Conservation (phyloP, 768 basidiomycete species). For the Porphyrellus cyaneotinctus region DNA sequence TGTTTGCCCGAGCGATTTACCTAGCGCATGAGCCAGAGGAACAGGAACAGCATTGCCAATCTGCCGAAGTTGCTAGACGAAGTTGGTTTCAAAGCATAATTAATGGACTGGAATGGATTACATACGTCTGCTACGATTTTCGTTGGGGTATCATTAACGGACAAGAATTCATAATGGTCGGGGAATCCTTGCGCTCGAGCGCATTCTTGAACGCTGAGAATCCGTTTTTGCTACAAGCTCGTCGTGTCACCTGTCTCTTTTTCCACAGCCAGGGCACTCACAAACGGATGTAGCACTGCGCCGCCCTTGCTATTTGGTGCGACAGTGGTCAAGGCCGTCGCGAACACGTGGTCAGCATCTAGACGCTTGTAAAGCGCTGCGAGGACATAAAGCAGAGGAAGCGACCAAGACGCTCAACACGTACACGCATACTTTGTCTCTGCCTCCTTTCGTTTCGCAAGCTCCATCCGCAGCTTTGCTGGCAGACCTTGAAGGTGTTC, state of each 20-base stretch:
- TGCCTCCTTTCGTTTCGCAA: constrained; percentile 26
- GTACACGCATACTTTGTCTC: constrained; percentile 28
- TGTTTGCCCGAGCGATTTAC: constrained; percentile 42
- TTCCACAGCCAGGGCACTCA: constrained; percentile 19
- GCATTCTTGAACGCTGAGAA: constrained; percentile 61
- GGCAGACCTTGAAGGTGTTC: constrained; percentile 39
- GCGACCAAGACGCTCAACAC: constrained; percentile 1
- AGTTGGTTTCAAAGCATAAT: constrained; percentile 2
- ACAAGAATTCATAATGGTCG: constrained; percentile 61
- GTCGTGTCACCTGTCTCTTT: not conserved
- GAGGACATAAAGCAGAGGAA: constrained; percentile 3
- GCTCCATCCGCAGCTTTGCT: constrained; percentile 34
- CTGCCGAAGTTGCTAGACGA: constrained; percentile 61
- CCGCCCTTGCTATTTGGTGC: constrained; percentile 49
- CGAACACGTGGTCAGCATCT: constrained; percentile 49
- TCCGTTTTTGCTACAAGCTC: constrained; percentile 58
- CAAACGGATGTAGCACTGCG: constrained; percentile 43
- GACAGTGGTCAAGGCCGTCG: constrained; percentile 58
- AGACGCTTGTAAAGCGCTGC: constrained; percentile 57
- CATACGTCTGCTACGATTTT: constrained; percentile 51
- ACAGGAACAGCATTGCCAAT: constrained; percentile 82
- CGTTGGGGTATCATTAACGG: constrained; percentile 34
- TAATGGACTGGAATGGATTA: constrained; percentile 7
- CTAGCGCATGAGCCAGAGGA: constrained; percentile 62
- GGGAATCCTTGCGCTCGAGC: constrained; percentile 80